Base-by-base conservation (phyloP, 495 filamentous ascomycete species). In the Xylaria acuta region DNA sequence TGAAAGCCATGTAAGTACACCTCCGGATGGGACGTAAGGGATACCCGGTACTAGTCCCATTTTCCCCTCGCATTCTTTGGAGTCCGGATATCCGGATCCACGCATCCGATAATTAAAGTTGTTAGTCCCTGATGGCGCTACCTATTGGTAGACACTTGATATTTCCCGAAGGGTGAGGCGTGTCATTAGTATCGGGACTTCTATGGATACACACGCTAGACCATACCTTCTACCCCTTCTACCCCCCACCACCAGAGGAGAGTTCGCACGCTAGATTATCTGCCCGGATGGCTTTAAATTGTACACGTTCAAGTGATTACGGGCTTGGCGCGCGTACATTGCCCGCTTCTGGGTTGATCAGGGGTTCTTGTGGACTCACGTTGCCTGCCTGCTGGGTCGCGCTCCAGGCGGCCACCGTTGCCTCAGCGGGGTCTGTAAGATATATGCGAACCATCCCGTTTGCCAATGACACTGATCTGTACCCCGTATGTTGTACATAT, bases 11-110 rank as follows among this genome's bases (percentile, higher is more conserved):
- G 30, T 25, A n/a, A n/a, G n/a, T n/a, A 49, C 30, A 27, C 53
- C 11, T 41, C 68, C 68, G 68, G 68, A 45, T 70, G 41, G 45
- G 67, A 70, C 51, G 14, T 62, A 34, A 14, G 38, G 9, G 65
- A 67, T 56, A 54, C 65, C 68, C 68, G 68, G 59, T 43, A n/a
- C 22, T 64, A 3, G 25, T n/a, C 43, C 68, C 34, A 32, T 41
- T 36, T 36, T 64, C 30, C 53, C 14, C 20, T 63, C 20, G 9
- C 62, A n/a, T 58, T 53, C 58, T 64, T 22, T 64, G 59, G 49
- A 40, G 59, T 25, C 47, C 69, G 58, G 69, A 53, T 54, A 53
- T 54, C 69, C 69, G 69, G 69, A 34, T 71, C 49, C 59, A 56
- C 62, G 22, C 60, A 54, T 56, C 69, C 69, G 69, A 60, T 36